Evolutionary conservation across 202 grass and related monocot species (phyloP).

Genomic region (Cymbopogon flexuosus): DNA sequence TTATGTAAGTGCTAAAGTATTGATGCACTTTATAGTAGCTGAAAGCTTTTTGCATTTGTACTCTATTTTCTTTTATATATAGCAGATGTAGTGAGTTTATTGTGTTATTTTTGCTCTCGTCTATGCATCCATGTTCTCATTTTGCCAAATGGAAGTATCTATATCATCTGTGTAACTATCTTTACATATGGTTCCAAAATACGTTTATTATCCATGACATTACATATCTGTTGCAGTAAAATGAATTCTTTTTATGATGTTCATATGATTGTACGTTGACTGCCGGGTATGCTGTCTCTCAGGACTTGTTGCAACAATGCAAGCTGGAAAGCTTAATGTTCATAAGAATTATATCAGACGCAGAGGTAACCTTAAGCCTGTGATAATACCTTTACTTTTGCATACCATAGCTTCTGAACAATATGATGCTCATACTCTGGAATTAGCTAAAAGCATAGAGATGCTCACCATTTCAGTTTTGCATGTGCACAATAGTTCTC

Average conservation of each 20-base stretch:
- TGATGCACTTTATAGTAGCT: neutral
- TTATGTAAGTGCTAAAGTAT: conserved; percentile 68
- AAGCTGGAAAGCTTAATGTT: conserved; percentile 73
- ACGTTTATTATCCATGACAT: neutral
- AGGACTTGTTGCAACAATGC: conserved; percentile 58
- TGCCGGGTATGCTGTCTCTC: conserved; percentile 34
- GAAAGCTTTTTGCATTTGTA: neutral
- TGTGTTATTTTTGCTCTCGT: conserved; percentile 4
- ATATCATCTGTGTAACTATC: neutral
- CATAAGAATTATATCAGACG: conserved; percentile 66
- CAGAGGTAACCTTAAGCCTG: conserved; percentile 54
- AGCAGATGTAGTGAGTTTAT: conserved; percentile 6
- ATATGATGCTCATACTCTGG: neutral
- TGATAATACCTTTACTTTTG: conserved; percentile 1
- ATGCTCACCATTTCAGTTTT: conserved; percentile 1
- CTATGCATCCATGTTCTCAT: neutral
- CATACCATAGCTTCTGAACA: neutral
- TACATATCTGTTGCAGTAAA: neutral
- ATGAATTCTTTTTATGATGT: neutral
- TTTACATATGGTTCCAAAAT: conserved; percentile 13
- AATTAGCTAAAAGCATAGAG: conserved; percentile 24
- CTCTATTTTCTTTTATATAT: conserved; percentile 14
- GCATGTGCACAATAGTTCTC: neutral
- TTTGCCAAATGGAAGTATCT: neutral
- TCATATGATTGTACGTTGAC: conserved; percentile 29